These are phyloP conservation scores for Apiotrichum gracile DNA, from an alignment of 1,284 basidiomycete genomes.

Conservation along the genomic window DNA sequence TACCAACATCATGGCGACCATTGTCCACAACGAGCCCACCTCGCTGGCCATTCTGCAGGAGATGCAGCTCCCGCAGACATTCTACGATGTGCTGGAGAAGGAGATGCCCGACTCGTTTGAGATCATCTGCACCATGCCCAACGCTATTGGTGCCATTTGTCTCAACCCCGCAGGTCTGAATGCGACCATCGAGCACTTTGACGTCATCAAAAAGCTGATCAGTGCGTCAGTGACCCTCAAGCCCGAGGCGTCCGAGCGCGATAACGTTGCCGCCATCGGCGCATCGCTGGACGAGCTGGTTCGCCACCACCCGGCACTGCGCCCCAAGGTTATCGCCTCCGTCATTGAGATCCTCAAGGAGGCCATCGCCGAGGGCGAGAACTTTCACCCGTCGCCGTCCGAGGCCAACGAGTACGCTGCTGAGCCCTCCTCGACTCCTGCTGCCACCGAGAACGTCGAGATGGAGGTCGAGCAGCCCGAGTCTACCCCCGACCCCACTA, in stretches of 20 bases:
- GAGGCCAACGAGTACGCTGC: conserved; percentile 20
- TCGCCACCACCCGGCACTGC: conserved; percentile 88
- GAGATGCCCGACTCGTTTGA: conserved; percentile 84
- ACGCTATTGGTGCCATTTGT: conserved; percentile 94
- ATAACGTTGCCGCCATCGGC: conserved; percentile 83
- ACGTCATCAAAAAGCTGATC: conserved; percentile 77
- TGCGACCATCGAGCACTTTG: conserved; percentile 67
- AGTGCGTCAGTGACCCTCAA: conserved; percentile 82
- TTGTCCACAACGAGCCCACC: conserved; percentile 98
- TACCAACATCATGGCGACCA: conserved; percentile 95
- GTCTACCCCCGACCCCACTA: not conserved
- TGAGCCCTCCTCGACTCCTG: conserved; percentile 1
- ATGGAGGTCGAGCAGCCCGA: conserved; percentile 7
- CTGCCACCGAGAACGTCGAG: not conserved
- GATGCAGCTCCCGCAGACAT: conserved; percentile 77
- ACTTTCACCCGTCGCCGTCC: conserved; percentile 20
- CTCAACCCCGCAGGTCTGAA: conserved; percentile 86
- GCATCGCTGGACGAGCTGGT: conserved; percentile 90
- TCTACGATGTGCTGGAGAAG: conserved; percentile 77
- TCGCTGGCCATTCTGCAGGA: conserved; percentile 91
- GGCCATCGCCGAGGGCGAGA: conserved; percentile 50
- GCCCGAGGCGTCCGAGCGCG: conserved; percentile 83
- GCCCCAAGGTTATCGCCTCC: conserved; percentile 69
- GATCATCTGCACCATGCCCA: conserved; percentile 85
- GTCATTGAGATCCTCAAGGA: conserved; percentile 63